These are phyloP conservation scores for Crithidia bombi DNA, from an alignment of 208 protist species.

Conservation along the genomic window DNA sequence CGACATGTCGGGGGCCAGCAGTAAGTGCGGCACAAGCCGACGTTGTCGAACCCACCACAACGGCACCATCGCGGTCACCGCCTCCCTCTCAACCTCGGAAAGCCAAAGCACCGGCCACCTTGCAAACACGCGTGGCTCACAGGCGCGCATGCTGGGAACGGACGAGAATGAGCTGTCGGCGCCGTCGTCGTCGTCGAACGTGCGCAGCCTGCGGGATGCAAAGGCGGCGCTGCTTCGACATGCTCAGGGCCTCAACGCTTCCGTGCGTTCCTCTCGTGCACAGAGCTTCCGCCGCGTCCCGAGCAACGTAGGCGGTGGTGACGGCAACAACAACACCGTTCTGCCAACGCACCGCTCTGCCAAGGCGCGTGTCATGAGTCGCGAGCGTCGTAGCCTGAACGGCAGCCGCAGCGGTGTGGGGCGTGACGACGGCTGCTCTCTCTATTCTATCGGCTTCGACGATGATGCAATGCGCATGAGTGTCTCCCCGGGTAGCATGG, in stretches of 20 bases:
- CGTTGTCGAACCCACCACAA: not conserved
- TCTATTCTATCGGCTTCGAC: slow-evolving; percentile 10
- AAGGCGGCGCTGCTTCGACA: slow-evolving; percentile 31
- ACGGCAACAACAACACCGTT: not conserved
- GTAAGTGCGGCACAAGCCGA: not conserved
- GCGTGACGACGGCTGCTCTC: slow-evolving; percentile 13
- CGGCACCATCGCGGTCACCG: not conserved
- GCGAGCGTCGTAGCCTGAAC: slow-evolving; percentile 18
- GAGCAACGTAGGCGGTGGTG: slow-evolving; percentile 16
- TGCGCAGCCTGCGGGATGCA: slow-evolving; percentile 30
- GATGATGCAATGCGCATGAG: slow-evolving; percentile 24
- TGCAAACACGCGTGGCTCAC: slow-evolving; percentile 10
- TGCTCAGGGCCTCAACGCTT: slow-evolving; percentile 18
- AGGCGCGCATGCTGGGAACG: not conserved
- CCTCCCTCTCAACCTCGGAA: slow-evolving; percentile 25
- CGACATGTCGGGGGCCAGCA: not conserved
- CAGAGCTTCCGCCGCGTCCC: slow-evolving; percentile 26
- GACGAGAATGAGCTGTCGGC: slow-evolving; percentile 4
- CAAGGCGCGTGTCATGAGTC: not conserved
- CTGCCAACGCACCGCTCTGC: slow-evolving; percentile 5
- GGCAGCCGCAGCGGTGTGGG: slow-evolving; percentile 6
- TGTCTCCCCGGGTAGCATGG: slow-evolving; percentile 1
- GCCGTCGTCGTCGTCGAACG: not conserved
- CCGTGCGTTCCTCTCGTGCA: slow-evolving; percentile 17
- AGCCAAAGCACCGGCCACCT: slow-evolving; percentile 21